Percentiles rank a stretch among this genome's conserved stretches.
These are phyloP conservation scores for Backusella sp. DNA, from an alignment of 192 early-diverging fungal genomes.

Conservation along the genomic window DNA sequence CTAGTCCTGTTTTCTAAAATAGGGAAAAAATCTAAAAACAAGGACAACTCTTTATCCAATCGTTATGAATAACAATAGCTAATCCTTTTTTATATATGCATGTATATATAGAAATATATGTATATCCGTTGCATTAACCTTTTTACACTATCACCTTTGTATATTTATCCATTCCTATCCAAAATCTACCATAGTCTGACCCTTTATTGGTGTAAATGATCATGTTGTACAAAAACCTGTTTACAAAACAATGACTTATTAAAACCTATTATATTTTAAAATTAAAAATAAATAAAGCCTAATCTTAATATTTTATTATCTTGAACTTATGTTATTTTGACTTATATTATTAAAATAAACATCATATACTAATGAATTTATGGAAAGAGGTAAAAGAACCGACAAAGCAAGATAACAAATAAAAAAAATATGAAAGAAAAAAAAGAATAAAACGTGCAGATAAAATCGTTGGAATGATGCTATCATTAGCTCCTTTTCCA, in stretches of 20 bases:
- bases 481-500: no score
- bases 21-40: slow-evolving; percentile 1
- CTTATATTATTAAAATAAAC: no score
- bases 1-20: neutral
- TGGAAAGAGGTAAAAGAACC: no score
- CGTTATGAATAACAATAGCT: neutral
- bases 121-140: neutral
- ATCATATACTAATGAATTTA: no score
- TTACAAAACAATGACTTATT: neutral
- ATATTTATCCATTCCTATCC: neutral
- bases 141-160: neutral
- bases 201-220: neutral
- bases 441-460: no score
- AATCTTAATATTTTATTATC: no score
- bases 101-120: neutral
- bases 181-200: neutral
- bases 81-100: neutral
- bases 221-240: neutral
- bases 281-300: no score
- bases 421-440: no score
- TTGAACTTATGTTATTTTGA: no score
- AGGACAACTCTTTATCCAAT: neutral
- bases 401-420: no score
- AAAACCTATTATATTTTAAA: neutral
- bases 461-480: no score